These are phyloP conservation scores for Arthroderma sp. DNA, from an alignment of 2,329 filamentous ascomycete genomes.

Conservation along the genomic window DNA sequence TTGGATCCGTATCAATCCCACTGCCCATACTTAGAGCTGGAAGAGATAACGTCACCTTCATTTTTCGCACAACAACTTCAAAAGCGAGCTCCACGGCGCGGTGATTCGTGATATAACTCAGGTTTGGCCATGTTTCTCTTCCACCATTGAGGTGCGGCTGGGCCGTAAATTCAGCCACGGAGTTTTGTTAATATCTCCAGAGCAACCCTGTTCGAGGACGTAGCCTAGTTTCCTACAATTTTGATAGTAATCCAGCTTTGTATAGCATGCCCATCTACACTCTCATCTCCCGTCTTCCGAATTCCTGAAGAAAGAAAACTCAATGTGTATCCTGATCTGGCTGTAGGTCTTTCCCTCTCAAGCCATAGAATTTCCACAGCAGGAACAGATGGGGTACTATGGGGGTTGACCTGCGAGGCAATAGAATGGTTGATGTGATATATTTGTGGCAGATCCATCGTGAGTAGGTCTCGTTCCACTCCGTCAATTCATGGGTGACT, in stretches of 20 bases:
- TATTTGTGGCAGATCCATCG: constrained; percentile 88
- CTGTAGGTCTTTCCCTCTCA: constrained; percentile 19
- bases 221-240: constrained; percentile 63
- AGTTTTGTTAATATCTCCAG: constrained; percentile 91
- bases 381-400: constrained; percentile 73
- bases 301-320: constrained; percentile 40
- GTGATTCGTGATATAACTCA: constrained; percentile 72
- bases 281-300: constrained; percentile 67
- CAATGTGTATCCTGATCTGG: not conserved
- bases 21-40: no score
- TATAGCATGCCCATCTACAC: constrained; percentile 69
- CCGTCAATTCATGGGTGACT: constrained; percentile 57
- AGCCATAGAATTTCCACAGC: constrained; percentile 51
- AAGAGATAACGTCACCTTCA: not conserved
- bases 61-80: constrained; percentile 25
- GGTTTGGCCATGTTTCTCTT: constrained; percentile 79
- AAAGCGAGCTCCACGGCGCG: constrained; percentile 80
- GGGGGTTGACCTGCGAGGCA: constrained; percentile 90
- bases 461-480: constrained; percentile 77
- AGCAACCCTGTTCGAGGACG: constrained; percentile 80
- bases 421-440: constrained; percentile 99
- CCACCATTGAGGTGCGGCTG: constrained; percentile 65
- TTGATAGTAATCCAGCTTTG: constrained; percentile 69
- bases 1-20: no score
- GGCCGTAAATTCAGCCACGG: constrained; percentile 74